Evolutionary conservation across 768 basidiomycete genomes (phyloP).

Genomic region (Suillus hirtellus): DNA sequence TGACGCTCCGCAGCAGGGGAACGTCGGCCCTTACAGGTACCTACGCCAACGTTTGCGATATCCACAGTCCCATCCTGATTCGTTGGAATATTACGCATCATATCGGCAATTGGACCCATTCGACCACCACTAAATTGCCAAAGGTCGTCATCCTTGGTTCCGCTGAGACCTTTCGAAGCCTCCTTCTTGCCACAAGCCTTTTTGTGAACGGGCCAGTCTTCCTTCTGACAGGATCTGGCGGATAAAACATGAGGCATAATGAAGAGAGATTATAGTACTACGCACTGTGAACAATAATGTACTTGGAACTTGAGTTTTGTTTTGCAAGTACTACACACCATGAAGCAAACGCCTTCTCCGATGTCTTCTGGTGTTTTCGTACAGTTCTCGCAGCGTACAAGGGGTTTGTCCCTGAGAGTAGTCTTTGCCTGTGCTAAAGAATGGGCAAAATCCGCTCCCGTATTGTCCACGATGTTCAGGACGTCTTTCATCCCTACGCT

Average conservation of each 20-base stretch:
- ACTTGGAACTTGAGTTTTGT: constrained; percentile 17
- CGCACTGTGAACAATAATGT: constrained; percentile 22
- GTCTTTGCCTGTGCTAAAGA: background rate
- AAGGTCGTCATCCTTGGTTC: constrained; percentile 17
- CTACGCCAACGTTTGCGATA: constrained; percentile 13
- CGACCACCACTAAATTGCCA: constrained; percentile 9
- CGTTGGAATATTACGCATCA: background rate
- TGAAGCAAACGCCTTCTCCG: constrained; percentile 18
- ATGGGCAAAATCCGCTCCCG: background rate
- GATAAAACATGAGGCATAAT: background rate
- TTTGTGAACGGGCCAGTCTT: constrained; percentile 21
- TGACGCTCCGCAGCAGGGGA: constrained; percentile 21
- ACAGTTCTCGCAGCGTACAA: constrained; percentile 22
- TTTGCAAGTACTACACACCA: constrained; percentile 24
- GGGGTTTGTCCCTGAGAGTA: constrained; percentile 16
- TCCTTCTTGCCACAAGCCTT: constrained; percentile 21
- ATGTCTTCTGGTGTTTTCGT: constrained; percentile 19
- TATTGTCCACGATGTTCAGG: constrained; percentile 1
- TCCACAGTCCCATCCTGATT: background rate
- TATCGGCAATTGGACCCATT: constrained; percentile 6
- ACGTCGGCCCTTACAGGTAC: constrained; percentile 12
- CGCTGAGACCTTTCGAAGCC: constrained; percentile 20
- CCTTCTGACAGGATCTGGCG: constrained; percentile 19
- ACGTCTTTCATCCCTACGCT: constrained; percentile 6
- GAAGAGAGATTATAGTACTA: background rate